Base-by-base conservation (phyloP, 1,284 basidiomycete species). In the Ganoderma boninense region DNA sequence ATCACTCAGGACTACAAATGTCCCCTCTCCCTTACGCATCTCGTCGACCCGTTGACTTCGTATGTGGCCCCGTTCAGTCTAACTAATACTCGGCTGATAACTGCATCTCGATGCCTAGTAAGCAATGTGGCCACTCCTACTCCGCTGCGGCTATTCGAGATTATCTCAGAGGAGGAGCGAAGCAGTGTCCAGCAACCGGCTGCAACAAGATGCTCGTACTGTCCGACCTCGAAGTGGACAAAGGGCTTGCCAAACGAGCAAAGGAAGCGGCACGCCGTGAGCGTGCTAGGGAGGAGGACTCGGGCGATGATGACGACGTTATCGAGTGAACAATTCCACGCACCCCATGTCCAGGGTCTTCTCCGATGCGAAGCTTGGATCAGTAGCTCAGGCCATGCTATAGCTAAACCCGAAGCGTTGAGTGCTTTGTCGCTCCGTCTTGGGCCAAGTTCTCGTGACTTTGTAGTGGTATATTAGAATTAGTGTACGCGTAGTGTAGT, bases 1-100 rank as follows among this genome's bases (percentile, higher is more conserved):
- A 86, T 91, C 29, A 93, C 91, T 8, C 93, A 95, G 77, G 90
- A 90, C 73, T 95, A 90, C 84, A 92, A 89, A 66, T 97, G 95
- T 73, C 95, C 95, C 2, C 83, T 97, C 65, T 90, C 92, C 0
- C 84, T 96, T 61, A 86, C 82, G 5, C 78, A 85, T 13, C 85
- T 94, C 40, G 84, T 84, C 40, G 84, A 96, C 65, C 95, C 95
- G 6, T 80, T 92, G 67, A 95, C 92, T 11, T 93, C 92, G 93
- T 94, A 80, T 65, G 90, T 85, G 46, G 59, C 60, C 10, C 52
- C 52, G 52, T 59, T 62, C 65, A 18, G 42, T 26, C 46, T 43
- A 32, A 68, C 32, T 26, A 69, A 29, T 8, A 20, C 43, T 71
- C 42, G 38, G 10, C 13, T 67, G 64, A 65, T n/a, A 52, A 60